Base-by-base conservation (phyloP, 768 basidiomycete species). In the Kwoniella heveanensis region DNA sequence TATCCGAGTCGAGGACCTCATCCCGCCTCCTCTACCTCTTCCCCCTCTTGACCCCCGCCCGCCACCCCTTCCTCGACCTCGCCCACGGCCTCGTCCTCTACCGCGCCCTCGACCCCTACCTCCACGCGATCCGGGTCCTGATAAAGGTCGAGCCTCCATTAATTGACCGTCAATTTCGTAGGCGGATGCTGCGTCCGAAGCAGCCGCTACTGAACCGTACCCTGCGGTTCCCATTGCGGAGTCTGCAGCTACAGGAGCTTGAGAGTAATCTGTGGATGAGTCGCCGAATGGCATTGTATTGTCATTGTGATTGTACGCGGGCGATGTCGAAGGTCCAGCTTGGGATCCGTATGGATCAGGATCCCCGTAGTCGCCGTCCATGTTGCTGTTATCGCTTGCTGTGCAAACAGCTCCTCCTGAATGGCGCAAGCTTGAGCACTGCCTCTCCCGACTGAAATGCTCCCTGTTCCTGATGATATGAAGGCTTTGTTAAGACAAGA, bases 81-180 rank as follows among this genome's bases (percentile, higher is more conserved):
- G 32, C 0, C 68, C 66, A 54, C 67, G 10, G 0, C 69, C 68
- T 51, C 64, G 19, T 7, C 60, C 61, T 24, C 58, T 46, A n/a
- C 70, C 70, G 5, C 65, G 50, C 2, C 68, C 60, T 13, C 66
- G 17, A 1, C 66, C 69, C 48, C 72, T 47, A 0, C 72, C 72
- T 25, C 72, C 53, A 22, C 71, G 53, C 13, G 64, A 64, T 37
- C 68, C 65, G 24, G 63, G 59, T 26, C 58, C 66, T 8, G 37
- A 54, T 24, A 60, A 44, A 19, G 58, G 66, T 27, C 58, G 55
- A 57, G 22, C 39, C 2, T 54, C 26, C 10, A 17, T 3, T 19
- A 44, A 10, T 19, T 44, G 10, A 9, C 15, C 39, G 4, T 44
- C 39, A 17, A 17, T 44, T 44, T 19, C 15, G 8, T 3, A 44